These are phyloP conservation scores for Penicillium polonicum DNA, from an alignment of 2,329 filamentous ascomycete genomes.

Conservation along the genomic window DNA sequence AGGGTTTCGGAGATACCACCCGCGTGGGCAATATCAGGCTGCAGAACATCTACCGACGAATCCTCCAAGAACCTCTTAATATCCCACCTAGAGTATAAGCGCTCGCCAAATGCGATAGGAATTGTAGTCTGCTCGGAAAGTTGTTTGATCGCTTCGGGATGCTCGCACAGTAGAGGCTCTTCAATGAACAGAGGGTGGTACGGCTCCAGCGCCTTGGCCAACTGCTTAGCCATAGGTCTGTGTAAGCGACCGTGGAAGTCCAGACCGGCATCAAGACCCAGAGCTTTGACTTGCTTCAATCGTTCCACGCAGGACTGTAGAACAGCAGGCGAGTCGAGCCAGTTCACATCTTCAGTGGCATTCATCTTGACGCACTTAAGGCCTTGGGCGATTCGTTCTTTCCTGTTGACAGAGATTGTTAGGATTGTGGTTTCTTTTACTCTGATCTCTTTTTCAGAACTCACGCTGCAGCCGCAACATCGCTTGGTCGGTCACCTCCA, in stretches of 20 bases:
- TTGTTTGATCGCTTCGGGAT: slow-evolving; percentile 64
- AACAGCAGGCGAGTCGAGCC: slow-evolving; percentile 69
- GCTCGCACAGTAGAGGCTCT: slow-evolving; percentile 69
- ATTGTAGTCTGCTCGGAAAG: slow-evolving; percentile 64
- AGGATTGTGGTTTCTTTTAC: not conserved
- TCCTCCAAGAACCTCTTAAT: slow-evolving; percentile 69
- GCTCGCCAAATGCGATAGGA: slow-evolving; percentile 71
- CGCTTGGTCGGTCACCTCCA: slow-evolving; percentile 68
- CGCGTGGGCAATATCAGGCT: slow-evolving; percentile 69
- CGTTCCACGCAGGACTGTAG: slow-evolving; percentile 65
- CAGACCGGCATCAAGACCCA: slow-evolving; percentile 72
- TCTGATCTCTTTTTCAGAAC: not conserved
- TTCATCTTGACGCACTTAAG: slow-evolving; percentile 70
- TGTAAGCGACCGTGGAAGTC: slow-evolving; percentile 78
- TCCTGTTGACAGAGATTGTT: slow-evolving; percentile 33
- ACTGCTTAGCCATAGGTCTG: slow-evolving; percentile 75
- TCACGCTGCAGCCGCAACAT: slow-evolving; percentile 59
- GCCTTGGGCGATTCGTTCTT: slow-evolving; percentile 42
- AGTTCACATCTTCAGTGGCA: slow-evolving; percentile 71
- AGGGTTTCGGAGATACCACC: slow-evolving; percentile 71
- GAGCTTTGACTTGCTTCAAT: slow-evolving; percentile 64
- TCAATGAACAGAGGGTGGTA: slow-evolving; percentile 72
- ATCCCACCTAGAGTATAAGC: slow-evolving; percentile 71
- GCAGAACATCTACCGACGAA: slow-evolving; percentile 67
- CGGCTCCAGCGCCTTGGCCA: slow-evolving; percentile 65